These are phyloP conservation scores for Ustilago esculenta DNA, from an alignment of 1,284 basidiomycete genomes.

Conservation along the genomic window DNA sequence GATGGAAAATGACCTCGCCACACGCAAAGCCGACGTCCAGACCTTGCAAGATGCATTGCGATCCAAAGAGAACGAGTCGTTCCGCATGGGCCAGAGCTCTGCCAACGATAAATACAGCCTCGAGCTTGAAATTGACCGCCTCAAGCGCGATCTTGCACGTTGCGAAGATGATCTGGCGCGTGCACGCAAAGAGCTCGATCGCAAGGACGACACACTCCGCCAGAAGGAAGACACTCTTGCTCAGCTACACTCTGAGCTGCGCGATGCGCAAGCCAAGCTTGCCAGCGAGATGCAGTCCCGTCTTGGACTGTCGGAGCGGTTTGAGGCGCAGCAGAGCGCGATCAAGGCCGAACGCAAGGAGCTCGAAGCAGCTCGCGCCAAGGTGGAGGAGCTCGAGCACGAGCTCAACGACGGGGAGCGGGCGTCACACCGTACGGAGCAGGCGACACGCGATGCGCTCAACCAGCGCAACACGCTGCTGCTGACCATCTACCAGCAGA, in stretches of 20 bases:
- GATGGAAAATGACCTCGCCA: conserved; percentile 46
- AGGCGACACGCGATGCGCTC: conserved; percentile 85
- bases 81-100: conserved; percentile 80
- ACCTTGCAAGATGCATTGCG: conserved; percentile 77
- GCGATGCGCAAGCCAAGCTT: conserved; percentile 55
- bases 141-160: conserved; percentile 83
- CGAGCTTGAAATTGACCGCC: conserved; percentile 87
- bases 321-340: conserved; percentile 56
- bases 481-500: conserved; percentile 90
- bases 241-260: conserved; percentile 67
- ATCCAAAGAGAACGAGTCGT: conserved; percentile 71
- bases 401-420: conserved; percentile 85
- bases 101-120: conserved; percentile 85
- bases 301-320: conserved; percentile 59
- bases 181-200: conserved; percentile 77
- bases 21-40: conserved; percentile 49
- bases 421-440: conserved; percentile 76
- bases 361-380: conserved; percentile 40
- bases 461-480: conserved; percentile 91
- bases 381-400: conserved; percentile 77
- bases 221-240: conserved; percentile 78
- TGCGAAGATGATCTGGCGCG: conserved; percentile 82
- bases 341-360: conserved; percentile 45
- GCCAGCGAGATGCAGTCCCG: conserved; percentile 57
- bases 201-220: conserved; percentile 74